These are phyloP conservation scores for Trametes sanguinea DNA, from an alignment of 768 basidiomycete genomes.

Conservation along the genomic window DNA sequence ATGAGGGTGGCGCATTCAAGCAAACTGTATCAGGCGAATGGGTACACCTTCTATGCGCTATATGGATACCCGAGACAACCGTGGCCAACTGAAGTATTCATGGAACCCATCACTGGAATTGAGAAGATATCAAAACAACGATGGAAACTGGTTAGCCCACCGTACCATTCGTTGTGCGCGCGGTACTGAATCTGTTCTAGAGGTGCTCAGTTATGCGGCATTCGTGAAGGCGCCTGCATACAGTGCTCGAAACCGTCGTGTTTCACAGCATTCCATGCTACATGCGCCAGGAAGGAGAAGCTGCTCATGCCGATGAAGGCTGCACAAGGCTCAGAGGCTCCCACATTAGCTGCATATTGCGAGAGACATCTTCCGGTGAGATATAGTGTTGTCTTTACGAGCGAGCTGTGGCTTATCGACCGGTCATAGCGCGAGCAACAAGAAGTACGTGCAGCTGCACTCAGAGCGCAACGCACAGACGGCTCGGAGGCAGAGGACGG, in stretches of 20 bases:
- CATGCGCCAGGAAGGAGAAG: slow-evolving; percentile 88
- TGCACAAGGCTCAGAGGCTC: slow-evolving; percentile 71
- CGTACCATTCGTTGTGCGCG: background rate
- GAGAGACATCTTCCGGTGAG: slow-evolving; percentile 90
- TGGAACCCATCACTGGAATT: slow-evolving; percentile 94
- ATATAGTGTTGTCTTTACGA: background rate
- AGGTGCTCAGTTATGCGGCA: slow-evolving; percentile 70
- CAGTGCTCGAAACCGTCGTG: slow-evolving; percentile 92
- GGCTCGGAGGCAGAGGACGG: slow-evolving; percentile 29
- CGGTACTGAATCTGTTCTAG: slow-evolving; percentile 25
- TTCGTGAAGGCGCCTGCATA: slow-evolving; percentile 82
- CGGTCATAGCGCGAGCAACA: slow-evolving; percentile 63
- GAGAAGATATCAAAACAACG: slow-evolving; percentile 86
- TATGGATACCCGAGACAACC: slow-evolving; percentile 94
- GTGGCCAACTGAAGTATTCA: slow-evolving; percentile 94
- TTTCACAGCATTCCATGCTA: slow-evolving; percentile 91
- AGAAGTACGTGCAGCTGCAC: slow-evolving; percentile 56
- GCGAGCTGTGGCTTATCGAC: background rate
- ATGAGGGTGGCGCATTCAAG: slow-evolving; percentile 97
- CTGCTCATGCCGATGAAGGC: slow-evolving; percentile 87
- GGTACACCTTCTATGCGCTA: slow-evolving; percentile 95
- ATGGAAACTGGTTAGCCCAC: slow-evolving; percentile 82
- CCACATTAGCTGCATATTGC: slow-evolving; percentile 78
- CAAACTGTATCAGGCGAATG: slow-evolving; percentile 91
- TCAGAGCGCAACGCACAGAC: slow-evolving; percentile 51